Evolutionary conservation across 495 filamentous ascomycete genomes (phyloP), one percentile per base, ranked within the genome.

Genomic region (Aspergillus sclerotiicarbonarius): DNA sequence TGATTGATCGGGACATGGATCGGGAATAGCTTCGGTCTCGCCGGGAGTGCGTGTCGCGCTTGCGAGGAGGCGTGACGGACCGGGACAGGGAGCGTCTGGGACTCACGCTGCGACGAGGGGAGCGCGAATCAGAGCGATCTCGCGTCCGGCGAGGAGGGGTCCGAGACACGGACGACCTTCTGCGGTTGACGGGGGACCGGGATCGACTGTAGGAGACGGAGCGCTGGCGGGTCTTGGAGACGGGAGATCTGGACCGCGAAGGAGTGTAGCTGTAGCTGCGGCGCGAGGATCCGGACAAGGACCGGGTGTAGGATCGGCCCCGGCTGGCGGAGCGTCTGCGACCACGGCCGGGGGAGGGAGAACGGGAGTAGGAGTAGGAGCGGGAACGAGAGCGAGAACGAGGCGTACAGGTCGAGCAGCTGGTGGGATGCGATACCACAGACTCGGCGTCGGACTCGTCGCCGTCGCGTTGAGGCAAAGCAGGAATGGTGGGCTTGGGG

Each of bases 401-500:
- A 53, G 71, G 64, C 8, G 70, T 74, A 59, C 70, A 76, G 5
- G 73, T 71, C 0, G 76, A 80, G 60, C 71, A 78, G 47, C 47
- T 50, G 58, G 79, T 80, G 0, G 86, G 88, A 54, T 84, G 85
- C 60, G 87, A 90, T 18, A 83, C 84, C 6, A 79, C 79, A 0
- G 85, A 89, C 29, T 85, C 80, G 0, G 71, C 69, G 39, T 71
- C 70, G 0, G 85, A 84, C 30, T 85, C 84, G 10, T 84, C 82
- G 50, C 71, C 74, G 37, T 77, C 80, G 37, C 80, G 75, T 16
- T 77, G 70, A 30, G 86, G 82, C 7, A 91, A 76, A 0, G 89
- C 85, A 9, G 90, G 87, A 18, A 86, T 71, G 4, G 85, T 76
- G 41, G 91, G 88, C 63, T 90, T 89, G 20, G 93, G 89, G 65